Conservation (phyloP, 1,139 yeast species). For the Suhomyces kunorum region DNA sequence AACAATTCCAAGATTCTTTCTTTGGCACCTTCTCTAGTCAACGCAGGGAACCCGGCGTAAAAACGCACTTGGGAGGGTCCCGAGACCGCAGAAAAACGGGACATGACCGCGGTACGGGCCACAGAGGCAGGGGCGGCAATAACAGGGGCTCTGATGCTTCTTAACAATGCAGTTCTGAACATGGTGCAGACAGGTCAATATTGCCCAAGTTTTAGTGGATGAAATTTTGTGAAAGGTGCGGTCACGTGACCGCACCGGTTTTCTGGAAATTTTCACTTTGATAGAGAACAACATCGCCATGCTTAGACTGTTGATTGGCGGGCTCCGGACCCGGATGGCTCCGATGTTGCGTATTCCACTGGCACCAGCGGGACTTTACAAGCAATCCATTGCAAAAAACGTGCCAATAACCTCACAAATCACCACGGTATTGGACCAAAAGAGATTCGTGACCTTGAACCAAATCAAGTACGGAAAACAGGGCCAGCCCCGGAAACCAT, state of each 20-base stretch:
- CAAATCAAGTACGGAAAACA: constrained; percentile 69
- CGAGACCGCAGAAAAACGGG: constrained; percentile 16
- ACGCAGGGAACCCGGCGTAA: constrained; percentile 65
- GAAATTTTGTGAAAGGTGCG: constrained; percentile 8
- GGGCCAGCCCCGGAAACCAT: constrained; percentile 53
- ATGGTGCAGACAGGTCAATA: constrained; percentile 19
- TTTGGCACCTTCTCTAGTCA: constrained; percentile 69
- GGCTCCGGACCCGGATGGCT: constrained; percentile 4
- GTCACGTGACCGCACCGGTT: constrained; percentile 1
- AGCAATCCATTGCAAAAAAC: constrained; percentile 10
- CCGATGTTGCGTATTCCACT: constrained; percentile 1
- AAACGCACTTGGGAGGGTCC: constrained; percentile 34
- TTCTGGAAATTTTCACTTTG: constrained; percentile 4
- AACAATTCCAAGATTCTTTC: constrained; percentile 77
- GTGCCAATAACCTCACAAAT: constrained; percentile 15
- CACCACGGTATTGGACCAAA: constrained; percentile 30
- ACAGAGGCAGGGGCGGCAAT: constrained; percentile 21
- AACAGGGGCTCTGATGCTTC: constrained; percentile 30
- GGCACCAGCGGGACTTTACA: constrained; percentile 12
- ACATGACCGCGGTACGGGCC: constrained; percentile 19
- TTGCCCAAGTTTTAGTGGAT: constrained; percentile 11
- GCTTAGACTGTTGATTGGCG: constrained; percentile 19
- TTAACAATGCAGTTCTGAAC: constrained; percentile 36
- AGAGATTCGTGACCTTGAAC: constrained; percentile 66
- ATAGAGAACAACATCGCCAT: constrained; percentile 7